Evolutionary conservation across 768 basidiomycete species (phyloP), one percentile per base, ranked within the genome.

Genomic region (Amanita exitialis): DNA sequence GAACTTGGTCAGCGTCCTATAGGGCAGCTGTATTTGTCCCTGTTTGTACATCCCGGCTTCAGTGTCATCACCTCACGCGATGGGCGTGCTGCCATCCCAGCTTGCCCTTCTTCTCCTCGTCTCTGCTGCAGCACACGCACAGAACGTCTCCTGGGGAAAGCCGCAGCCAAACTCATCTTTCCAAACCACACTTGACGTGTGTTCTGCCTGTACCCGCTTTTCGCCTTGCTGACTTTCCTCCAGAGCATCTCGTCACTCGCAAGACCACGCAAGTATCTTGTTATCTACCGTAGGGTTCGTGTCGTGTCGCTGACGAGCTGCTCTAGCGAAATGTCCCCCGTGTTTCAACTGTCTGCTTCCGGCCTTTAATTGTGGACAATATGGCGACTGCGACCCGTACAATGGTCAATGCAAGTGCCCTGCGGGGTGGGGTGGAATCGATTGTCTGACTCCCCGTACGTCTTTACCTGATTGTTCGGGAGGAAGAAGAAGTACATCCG

Each of bases 291-390:
- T n/a, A n/a, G 30, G 12, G n/a, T 7, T 16, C 18, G 36, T 7
- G n/a, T n/a, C 16, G 16, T n/a, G 1, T 25, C 45, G 15, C 18
- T 45, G 16, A 28, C 18, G 20, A 3, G 53, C 4, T 2, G 3
- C 25, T 15, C 18, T n/a, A 82, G 80, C 71, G 25, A 72, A 78
- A 65, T 90, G 87, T 56, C 87, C 87, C 6, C 86, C 87, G 3
- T 97, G 94, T 67, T 99, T 99, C 74, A 98, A 99, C 66, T 99
- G 95, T 64, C 74, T 91, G 49, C 73, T 99, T 13, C 92, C 93
- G 0, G 86, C 80, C 0, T 97, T 94, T 66, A 85, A 76, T 0
- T 99, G 95, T 62, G 91, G 91, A 1, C 91, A 98, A 66, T 96
- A 81, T 57, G 94, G 92, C 23, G 70, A 82, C 38, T 99, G 96